Base-by-base conservation (phyloP, 2,329 filamentous ascomycete species). In the Xylaria sp. region DNA sequence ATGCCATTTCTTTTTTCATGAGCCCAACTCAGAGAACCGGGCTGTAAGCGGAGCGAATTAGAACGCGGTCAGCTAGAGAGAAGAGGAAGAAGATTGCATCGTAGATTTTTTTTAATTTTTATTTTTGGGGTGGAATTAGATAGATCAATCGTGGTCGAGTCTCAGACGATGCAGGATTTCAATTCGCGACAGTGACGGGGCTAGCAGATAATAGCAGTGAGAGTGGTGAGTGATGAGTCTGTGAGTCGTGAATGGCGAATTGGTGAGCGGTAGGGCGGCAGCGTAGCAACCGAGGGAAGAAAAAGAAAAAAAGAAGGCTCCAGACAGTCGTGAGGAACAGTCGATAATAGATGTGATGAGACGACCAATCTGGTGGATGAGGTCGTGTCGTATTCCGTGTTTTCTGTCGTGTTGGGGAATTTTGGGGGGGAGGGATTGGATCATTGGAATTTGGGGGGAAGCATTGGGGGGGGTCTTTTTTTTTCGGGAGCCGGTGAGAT, bases 21-120 rank as follows among this genome's bases (percentile, higher is more conserved):
- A 62, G 62, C 62, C 62, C 57, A 59, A 64, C 52, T 55, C 18
- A 7, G 11, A 11, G 18, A 30, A 50, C 54, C 42, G 49, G 23
- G 7, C 56, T 57, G 52, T 58, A 60, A 62, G 60, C 60, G 60
- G 60, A 60, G 58, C 58, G 53, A 58, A 53, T 30, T 60, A 54
- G 46, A 48, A 55, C 10, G 46, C 39, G 30, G 54, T 47, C 57
- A 57, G 59, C 57, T 44, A 46, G 48, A 47, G 47, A 37, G 23
- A 4, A 30, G 11, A 34, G 19, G 49, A 49, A 23, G 42, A 52
- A 35, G 44, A 39, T 53, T 55, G 54, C 54, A 44, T 47, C 54
- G 42, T 37, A 10, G 51, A 56, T 46, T 46, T 46, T 13, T 46
- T n/a, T 13, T 13, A 6, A 3, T 46, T 48, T 39, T 34, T 16